Evolutionary conservation across 768 basidiomycete species (phyloP).

Genomic region (Mycena kentingensis): DNA sequence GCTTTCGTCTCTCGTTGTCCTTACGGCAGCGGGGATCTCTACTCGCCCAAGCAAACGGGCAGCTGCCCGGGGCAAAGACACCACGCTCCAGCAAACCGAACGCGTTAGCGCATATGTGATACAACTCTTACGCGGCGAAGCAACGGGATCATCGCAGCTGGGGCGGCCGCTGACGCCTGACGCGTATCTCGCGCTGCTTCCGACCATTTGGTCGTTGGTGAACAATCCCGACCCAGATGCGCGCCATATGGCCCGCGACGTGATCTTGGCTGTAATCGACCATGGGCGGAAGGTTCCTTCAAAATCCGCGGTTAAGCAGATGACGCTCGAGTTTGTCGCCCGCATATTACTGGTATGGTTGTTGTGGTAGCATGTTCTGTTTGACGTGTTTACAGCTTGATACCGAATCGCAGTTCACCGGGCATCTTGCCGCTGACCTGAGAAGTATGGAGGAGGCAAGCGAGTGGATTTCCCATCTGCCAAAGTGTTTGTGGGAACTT

Average conservation of each 20-base stretch:
- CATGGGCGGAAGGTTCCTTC: constrained; percentile 65
- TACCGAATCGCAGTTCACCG: constrained; percentile 53
- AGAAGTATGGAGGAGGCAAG: constrained; percentile 31
- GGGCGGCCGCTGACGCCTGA: constrained; percentile 52
- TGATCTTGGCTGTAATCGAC: constrained; percentile 60
- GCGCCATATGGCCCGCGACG: constrained; percentile 30
- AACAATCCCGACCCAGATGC: constrained; percentile 41
- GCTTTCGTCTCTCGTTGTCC: constrained; percentile 63
- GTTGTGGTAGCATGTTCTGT: background rate
- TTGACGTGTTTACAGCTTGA: constrained; percentile 52
- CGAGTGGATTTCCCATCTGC: constrained; percentile 76
- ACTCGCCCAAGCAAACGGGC: constrained; percentile 24
- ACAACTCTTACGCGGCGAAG: constrained; percentile 56
- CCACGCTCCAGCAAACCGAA: constrained; percentile 44
- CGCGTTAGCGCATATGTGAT: constrained; percentile 64
- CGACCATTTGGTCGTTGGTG: constrained; percentile 77
- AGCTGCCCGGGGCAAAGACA: constrained; percentile 23
- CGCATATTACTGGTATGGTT: constrained; percentile 65
- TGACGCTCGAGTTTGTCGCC: constrained; percentile 76
- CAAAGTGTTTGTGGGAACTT: constrained; percentile 84
- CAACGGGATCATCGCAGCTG: constrained; percentile 43
- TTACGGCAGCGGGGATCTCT: constrained; percentile 34
- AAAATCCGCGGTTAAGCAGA: constrained; percentile 62
- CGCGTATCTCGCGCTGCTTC: constrained; percentile 69
- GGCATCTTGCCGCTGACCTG: constrained; percentile 44